Conservation (phyloP, 164 flowering plant genomes). For the Euptelea pleiosperma region DNA sequence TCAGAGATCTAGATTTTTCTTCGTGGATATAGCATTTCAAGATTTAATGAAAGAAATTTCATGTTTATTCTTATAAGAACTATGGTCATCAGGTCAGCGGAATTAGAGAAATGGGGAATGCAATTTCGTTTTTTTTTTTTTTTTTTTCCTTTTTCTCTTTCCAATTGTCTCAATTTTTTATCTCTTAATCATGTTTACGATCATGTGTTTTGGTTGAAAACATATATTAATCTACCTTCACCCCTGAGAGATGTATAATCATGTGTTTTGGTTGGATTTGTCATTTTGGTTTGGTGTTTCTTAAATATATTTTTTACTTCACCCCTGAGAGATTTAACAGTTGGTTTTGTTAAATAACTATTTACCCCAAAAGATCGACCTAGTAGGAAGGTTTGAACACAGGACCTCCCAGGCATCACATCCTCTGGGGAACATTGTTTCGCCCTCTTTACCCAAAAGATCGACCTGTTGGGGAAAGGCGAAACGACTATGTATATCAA, state of each 20-base stretch:
- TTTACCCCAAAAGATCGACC: too few relatives aligned
- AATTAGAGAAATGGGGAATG: slow-evolving; percentile 4
- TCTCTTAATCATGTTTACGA: background rate
- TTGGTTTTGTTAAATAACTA: too few relatives aligned
- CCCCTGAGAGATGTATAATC: too few relatives aligned
- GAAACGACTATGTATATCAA: too few relatives aligned
- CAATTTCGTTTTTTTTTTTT: background rate
- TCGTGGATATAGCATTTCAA: too few relatives aligned
- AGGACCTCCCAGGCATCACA: too few relatives aligned
- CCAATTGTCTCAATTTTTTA: background rate
- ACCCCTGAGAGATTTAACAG: background rate
- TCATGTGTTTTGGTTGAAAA: background rate
- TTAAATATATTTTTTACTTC: background rate
- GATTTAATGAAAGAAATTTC: background rate
- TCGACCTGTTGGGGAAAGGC: too few relatives aligned
- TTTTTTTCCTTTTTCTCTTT: too few relatives aligned
- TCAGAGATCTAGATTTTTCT: background rate
- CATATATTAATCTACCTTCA: background rate
- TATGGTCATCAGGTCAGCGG: too few relatives aligned
- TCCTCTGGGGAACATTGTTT: too few relatives aligned
- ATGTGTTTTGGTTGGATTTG: background rate
- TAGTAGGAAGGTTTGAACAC: too few relatives aligned
- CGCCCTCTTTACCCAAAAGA: too few relatives aligned
- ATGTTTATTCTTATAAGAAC: background rate
- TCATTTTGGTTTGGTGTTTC: background rate